Evolutionary conservation across 2,329 filamentous ascomycete genomes (phyloP), one percentile per base, ranked within the genome.

Genomic region (Diaporthe destruens): DNA sequence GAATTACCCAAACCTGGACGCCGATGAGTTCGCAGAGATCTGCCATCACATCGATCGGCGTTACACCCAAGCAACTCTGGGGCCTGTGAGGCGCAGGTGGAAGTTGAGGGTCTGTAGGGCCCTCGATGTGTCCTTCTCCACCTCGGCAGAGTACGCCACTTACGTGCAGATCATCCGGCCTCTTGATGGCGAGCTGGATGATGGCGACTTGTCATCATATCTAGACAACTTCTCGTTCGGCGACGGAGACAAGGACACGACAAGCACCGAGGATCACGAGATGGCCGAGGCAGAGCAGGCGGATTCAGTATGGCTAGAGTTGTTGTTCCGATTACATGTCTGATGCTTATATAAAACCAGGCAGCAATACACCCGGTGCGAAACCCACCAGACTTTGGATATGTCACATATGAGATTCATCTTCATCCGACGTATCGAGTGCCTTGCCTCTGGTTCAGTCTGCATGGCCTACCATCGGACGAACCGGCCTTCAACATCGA

Each of bases 361-460:
- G 84, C 84, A 54, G 82, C 80, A 55, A 76, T 88, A 44, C 74
- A 78, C 39, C 82, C 77, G 66, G 77, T 77, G 23, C 75, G 76
- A 39, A 75, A 77, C 56, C 77, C 75, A 61, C 78, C 79, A 72
- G 82, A 81, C 73, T 80, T 80, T 75, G 83, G 84, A 71, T 84
- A 86, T 77, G 89, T 93, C 76, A 87, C 88, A 74, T 95, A 95
- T 83, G 91, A 94, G 80, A 90, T 95, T 77, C 87, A 94, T 78
- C 86, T 93, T 74, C 94, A 94, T 77, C 89, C 91, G 71, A 93
- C 91, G 71, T 96, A 95, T 82, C 88, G 88, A 74, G 89, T 92
- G 57, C 93, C 93, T 11, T 93, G 93, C 73, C 85, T 95, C 71
- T 95, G 93, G 89, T 94, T 96, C 84, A 89, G 85, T 69, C 81